phyloP scores from a whole-genome alignment of 495 filamentous ascomycete genomes.

The Daldinia grandis region DNA sequence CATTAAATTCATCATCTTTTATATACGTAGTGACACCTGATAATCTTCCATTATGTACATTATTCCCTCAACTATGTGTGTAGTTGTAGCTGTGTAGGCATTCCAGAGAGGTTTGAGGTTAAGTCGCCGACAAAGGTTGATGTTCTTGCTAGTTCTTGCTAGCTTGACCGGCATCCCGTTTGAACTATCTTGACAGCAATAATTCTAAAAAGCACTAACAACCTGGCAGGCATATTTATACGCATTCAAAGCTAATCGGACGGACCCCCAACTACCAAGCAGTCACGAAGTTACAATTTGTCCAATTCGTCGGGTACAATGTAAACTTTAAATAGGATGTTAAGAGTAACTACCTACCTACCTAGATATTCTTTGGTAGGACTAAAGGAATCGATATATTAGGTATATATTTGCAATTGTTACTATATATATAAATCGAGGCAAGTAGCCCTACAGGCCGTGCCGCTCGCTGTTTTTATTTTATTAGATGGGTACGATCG shows the following conservation, averaged over 20 bases:
- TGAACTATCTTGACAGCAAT: not conserved
- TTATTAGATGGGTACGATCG: conserved; percentile 18
- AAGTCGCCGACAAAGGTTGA: conserved; percentile 22
- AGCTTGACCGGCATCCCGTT: conserved; percentile 17
- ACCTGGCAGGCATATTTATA: not conserved
- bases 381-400: not conserved
- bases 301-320: conserved; percentile 31
- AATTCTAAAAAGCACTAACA: not conserved
- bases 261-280: conserved; percentile 32
- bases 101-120: conserved; percentile 5
- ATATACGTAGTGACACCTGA: conserved; percentile 2
- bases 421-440: conserved; percentile 21
- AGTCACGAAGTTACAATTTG: conserved; percentile 27
- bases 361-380: not conserved
- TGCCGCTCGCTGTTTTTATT: conserved; percentile 5
- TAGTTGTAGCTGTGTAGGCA: not conserved
- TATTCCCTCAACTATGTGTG: conserved; percentile 13
- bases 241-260: conserved; percentile 2
- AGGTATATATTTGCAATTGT: conserved; percentile 14
- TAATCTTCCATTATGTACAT: not conserved
- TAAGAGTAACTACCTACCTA: no score
- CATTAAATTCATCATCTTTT: conserved; percentile 18
- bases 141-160: not conserved
- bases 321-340: conserved; percentile 25
- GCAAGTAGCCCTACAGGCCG: conserved; percentile 22